Evolutionary conservation across 1,284 basidiomycete species (phyloP), one percentile per base, ranked within the genome.

Genomic region (Rhodofomes roseus): DNA sequence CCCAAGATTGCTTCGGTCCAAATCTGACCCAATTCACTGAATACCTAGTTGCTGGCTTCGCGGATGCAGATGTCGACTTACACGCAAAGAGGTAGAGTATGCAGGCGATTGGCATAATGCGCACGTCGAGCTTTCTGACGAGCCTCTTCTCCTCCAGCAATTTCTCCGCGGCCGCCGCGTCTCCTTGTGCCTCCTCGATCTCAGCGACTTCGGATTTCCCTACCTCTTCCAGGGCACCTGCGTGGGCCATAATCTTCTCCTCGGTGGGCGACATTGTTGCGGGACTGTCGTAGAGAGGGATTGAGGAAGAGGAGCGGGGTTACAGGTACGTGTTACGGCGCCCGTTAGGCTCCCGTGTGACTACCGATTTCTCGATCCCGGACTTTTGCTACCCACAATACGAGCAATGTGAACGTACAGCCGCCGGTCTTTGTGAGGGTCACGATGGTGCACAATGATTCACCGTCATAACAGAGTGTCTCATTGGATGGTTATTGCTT

Each of bases 31-130:
- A n/a, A 37, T 25, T 18, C 1, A 20, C 53, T 27, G 29, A 56
- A 29, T 31, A 31, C 37, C n/a, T n/a, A 18, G 18, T 25, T 56
- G 14, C 14, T 20, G 22, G n/a, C 14, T 6, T 14, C 23, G n/a
- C 7, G 8, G n/a, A 48, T 2, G 6, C 25, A 34, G 12, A 37
- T 25, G 48, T 11, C 25, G 14, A 72, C 86, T 68, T 60, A 88
- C 88, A 92, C 23, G 89, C 87, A 69, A 88, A 90, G 37, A 92
- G 77, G 65, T 92, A 92, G 39, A 91, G 78, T 25, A 89, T 68
- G 65, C 88, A 90, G 1, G 83, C 77, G 56, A 91, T 83, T 40
- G 88, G 89, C 57, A 92, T 73, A 53, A 92, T 89, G 23, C 87
- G 78, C 60, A 65, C 59, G 67, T 92, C 89, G 55, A 91, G 75